phyloP scores from a whole-genome alignment of 768 basidiomycete genomes.

The Mycena alexandri region DNA sequence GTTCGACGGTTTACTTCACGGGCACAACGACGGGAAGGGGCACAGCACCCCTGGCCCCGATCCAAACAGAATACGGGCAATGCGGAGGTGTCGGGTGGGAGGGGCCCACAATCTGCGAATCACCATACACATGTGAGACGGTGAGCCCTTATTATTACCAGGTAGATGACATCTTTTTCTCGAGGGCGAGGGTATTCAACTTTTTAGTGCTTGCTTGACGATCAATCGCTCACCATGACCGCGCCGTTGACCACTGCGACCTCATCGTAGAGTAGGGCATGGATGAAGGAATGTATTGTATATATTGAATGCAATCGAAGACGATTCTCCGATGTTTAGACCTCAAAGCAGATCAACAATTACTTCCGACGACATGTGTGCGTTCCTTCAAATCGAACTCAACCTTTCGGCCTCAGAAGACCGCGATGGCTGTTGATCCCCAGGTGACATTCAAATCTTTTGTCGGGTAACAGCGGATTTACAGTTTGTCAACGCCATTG shows the following conservation, averaged over 20 bases:
- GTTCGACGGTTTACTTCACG: slow-evolving; percentile 10
- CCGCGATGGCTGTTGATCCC: too few relatives aligned
- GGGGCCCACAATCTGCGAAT: slow-evolving; percentile 12
- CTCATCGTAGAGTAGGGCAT: too few relatives aligned
- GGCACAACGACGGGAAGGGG: slow-evolving; percentile 3
- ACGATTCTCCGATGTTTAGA: slow-evolving; percentile 16
- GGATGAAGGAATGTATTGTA: too few relatives aligned
- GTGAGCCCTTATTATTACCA: slow-evolving; percentile 3
- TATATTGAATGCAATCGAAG: slow-evolving; percentile 5
- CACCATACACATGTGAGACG: background rate
- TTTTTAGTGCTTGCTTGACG: slow-evolving; percentile 12
- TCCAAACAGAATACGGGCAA: slow-evolving; percentile 15
- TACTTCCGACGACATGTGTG: slow-evolving; percentile 3
- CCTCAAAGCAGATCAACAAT: slow-evolving; percentile 11
- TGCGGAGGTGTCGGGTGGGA: slow-evolving; percentile 15
- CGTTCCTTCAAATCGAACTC: too few relatives aligned
- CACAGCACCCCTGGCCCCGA: slow-evolving; percentile 6
- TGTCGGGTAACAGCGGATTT: slow-evolving; percentile 13
- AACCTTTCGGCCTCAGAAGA: too few relatives aligned
- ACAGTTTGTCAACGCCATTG: slow-evolving; percentile 8
- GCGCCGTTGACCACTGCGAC: too few relatives aligned
- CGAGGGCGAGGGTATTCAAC: slow-evolving; percentile 7
- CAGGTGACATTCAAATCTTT: too few relatives aligned
- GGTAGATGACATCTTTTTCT: slow-evolving; percentile 10
- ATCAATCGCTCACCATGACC: background rate